These are phyloP conservation scores for Trichosporon coremiiforme DNA, from an alignment of 1,284 basidiomycete species.

Conservation along the genomic window DNA sequence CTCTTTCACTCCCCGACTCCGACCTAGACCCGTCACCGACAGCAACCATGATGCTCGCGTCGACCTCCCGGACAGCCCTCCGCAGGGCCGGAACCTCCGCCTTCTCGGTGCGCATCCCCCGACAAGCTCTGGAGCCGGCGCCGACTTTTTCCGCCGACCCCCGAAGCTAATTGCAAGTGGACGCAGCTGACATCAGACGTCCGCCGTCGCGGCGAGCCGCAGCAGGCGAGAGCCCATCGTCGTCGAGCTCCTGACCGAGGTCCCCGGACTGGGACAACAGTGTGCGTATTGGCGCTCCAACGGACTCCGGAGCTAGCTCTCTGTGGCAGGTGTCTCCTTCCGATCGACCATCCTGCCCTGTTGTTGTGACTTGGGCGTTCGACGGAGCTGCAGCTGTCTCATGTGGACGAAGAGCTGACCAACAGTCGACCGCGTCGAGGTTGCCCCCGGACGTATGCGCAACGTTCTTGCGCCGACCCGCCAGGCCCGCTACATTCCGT, in stretches of 20 bases:
- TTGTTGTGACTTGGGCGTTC: slow-evolving; percentile 63
- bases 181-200: slow-evolving; percentile 33
- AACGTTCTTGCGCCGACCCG: slow-evolving; percentile 43
- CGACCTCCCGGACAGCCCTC: slow-evolving; percentile 37
- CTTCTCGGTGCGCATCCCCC: slow-evolving; percentile 29
- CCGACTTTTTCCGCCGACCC: not conserved
- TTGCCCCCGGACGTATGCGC: slow-evolving; percentile 44
- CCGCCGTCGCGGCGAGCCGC: slow-evolving; percentile 20
- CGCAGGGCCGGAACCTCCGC: slow-evolving; percentile 24
- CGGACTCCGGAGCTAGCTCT: not conserved
- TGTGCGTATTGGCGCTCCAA: slow-evolving; percentile 21
- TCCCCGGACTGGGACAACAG: slow-evolving; percentile 39
- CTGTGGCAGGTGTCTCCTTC: not conserved
- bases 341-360: slow-evolving; percentile 49
- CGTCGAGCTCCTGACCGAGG: slow-evolving; percentile 46
- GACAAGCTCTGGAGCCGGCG: no score
- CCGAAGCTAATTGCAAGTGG: not conserved
- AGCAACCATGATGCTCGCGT: slow-evolving; percentile 41
- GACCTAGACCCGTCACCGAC: slow-evolving; percentile 21
- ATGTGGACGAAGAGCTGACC: slow-evolving; percentile 58
- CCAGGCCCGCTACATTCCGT: slow-evolving; percentile 41
- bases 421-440: slow-evolving; percentile 49
- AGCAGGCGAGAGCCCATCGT: slow-evolving; percentile 29
- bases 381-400: not conserved
- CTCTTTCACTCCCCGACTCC: not conserved